These are phyloP conservation scores for Hordeum vulgare DNA, from an alignment of 176 grass and related monocot genomes.

Conservation along the genomic window MorexV3_pseudomolecules_assembly NC_058522.1:532059653-532060152, in stretches of 20 bases:
- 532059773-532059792: neutral
- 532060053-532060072: neutral
- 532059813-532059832: too few relatives aligned
- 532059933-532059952: neutral
- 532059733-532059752: too few relatives aligned
- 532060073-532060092: neutral
- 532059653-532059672: too few relatives aligned
- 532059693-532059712: too few relatives aligned
- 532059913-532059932: neutral
- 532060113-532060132: neutral
- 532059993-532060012: slow-evolving; percentile 7
- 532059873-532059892: slow-evolving; percentile 13
- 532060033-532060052: neutral
- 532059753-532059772: too few relatives aligned
- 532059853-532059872: slow-evolving; percentile 8
- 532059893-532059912: slow-evolving; percentile 20
- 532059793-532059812: too few relatives aligned
- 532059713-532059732: too few relatives aligned
- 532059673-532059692: too few relatives aligned
- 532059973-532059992: neutral
- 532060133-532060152: neutral
- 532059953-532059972: neutral
- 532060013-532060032: neutral
- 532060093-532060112: slow-evolving; percentile 2
- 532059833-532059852: neutral